These are phyloP conservation scores for Lathyrus aphaca DNA, from an alignment of 306 rosid species.

Conservation along the genomic window DNA sequence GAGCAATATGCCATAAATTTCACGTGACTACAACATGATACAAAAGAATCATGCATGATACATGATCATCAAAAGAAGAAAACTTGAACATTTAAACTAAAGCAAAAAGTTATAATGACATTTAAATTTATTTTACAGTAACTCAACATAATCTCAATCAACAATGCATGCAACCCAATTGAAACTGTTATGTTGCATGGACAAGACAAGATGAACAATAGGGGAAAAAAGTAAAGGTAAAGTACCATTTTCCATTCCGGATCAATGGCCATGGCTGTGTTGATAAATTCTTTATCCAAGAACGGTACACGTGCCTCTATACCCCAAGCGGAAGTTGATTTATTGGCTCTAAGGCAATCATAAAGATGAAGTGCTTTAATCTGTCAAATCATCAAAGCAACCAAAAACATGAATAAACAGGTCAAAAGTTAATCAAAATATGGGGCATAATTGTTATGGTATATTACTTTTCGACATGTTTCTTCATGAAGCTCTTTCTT, in stretches of 20 bases:
- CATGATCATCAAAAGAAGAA: constrained; percentile 30
- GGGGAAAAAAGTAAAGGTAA: constrained; percentile 17
- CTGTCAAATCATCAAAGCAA: constrained; percentile 50
- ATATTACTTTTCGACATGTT: constrained; percentile 83
- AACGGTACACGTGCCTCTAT: constrained; percentile 98
- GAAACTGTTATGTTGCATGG: constrained; percentile 14
- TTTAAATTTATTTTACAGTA: constrained; percentile 15
- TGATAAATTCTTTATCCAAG: constrained; percentile 84
- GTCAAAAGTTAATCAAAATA: constrained; percentile 28
- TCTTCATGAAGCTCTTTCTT: constrained; percentile 90
- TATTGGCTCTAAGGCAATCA: constrained; percentile 95
- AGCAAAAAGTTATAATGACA: constrained; percentile 12
- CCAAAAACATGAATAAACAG: constrained; percentile 28
- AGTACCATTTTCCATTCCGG: constrained; percentile 95
- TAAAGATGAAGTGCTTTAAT: constrained; percentile 95
- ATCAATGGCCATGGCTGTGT: constrained; percentile 77
- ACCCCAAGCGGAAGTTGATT: constrained; percentile 99
- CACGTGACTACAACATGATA: constrained; percentile 17
- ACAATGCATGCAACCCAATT: constrained; percentile 26
- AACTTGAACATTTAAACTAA: constrained; percentile 17
- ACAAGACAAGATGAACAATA: constrained; percentile 31
- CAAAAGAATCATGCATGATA: not conserved
- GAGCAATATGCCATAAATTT: constrained; percentile 39
- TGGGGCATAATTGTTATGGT: not conserved
- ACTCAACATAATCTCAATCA: constrained; percentile 22